A percentile compares a stretch with the other conserved stretches of the same genome.
These are phyloP conservation scores for Polymyxa betae DNA, from an alignment of 208 protist species.

Conservation along the genomic window DNA sequence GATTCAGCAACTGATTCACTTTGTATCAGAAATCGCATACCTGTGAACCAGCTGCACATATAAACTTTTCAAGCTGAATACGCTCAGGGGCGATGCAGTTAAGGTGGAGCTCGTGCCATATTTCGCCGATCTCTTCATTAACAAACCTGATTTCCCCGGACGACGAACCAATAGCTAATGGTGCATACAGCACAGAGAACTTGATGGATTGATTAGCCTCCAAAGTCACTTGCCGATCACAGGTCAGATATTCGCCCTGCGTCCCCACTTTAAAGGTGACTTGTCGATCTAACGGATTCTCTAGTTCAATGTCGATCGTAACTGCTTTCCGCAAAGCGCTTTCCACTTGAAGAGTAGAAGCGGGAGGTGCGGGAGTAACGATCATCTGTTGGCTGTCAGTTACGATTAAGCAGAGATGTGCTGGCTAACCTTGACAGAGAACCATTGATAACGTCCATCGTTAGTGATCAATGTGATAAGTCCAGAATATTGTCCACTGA, in stretches of 20 bases:
- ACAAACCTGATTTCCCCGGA: not conserved
- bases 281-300: not conserved
- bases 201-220: not conserved
- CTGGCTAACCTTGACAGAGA: not conserved
- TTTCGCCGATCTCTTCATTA: not conserved
- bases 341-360: not conserved
- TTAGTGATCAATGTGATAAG: not conserved
- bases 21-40: not conserved
- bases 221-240: not conserved
- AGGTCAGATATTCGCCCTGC: slow-evolving; percentile 9
- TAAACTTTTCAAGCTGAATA: not conserved
- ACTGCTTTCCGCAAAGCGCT: not conserved
- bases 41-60: slow-evolving; percentile 30
- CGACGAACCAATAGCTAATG: not conserved
- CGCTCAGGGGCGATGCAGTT: not conserved
- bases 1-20: not conserved
- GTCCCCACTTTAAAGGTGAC: not conserved
- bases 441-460: slow-evolving; percentile 31
- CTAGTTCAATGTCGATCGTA: not conserved
- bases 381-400: not conserved
- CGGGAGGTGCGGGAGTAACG: not conserved
- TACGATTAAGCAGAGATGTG: not conserved
- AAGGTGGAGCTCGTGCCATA: slow-evolving; percentile 34
- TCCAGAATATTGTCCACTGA: not conserved
- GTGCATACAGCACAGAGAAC: slow-evolving; percentile 1